Percentiles rank a stretch among this genome's conserved stretches.
These are phyloP conservation scores for Myxozyma monticola DNA, from an alignment of 805 yeast genomes.

Conservation along the genomic window DNA sequence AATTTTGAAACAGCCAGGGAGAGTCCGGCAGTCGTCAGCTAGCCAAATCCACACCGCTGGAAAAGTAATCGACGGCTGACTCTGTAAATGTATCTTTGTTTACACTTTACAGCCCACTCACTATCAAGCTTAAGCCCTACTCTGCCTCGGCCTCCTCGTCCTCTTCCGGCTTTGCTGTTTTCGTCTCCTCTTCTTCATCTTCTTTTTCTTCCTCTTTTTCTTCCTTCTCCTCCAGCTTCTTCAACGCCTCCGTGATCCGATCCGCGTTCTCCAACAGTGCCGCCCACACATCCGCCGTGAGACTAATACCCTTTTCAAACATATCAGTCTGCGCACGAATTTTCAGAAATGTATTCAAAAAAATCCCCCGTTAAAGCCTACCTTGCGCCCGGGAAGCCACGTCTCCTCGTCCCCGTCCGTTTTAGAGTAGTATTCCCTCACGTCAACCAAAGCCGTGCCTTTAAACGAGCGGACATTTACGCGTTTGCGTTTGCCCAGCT, in stretches of 20 bases:
- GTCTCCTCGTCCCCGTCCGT: constrained; percentile 42
- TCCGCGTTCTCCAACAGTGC: constrained; percentile 27
- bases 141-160: background rate
- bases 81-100: too few relatives aligned
- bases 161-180: background rate
- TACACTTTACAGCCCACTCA: too few relatives aligned
- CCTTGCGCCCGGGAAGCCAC: constrained; percentile 75
- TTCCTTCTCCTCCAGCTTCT: constrained; percentile 14
- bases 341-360: too few relatives aligned
- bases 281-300: constrained; percentile 34
- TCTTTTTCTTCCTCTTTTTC: background rate
- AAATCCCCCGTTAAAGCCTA: constrained; percentile 32
- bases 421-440: constrained; percentile 71
- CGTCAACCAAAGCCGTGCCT: constrained; percentile 67
- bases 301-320: constrained; percentile 38
- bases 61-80: too few relatives aligned
- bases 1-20: too few relatives aligned
- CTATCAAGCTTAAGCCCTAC: too few relatives aligned
- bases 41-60: too few relatives aligned
- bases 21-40: too few relatives aligned
- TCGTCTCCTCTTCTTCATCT: background rate
- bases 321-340: background rate
- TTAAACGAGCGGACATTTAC: constrained; percentile 74
- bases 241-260: constrained; percentile 33
- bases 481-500: constrained; percentile 62